A percentile compares a stretch with the other conserved stretches of the same genome.
Conservation (phyloP, 495 filamentous ascomycete genomes). For the Pyronema domesticum region DNA sequence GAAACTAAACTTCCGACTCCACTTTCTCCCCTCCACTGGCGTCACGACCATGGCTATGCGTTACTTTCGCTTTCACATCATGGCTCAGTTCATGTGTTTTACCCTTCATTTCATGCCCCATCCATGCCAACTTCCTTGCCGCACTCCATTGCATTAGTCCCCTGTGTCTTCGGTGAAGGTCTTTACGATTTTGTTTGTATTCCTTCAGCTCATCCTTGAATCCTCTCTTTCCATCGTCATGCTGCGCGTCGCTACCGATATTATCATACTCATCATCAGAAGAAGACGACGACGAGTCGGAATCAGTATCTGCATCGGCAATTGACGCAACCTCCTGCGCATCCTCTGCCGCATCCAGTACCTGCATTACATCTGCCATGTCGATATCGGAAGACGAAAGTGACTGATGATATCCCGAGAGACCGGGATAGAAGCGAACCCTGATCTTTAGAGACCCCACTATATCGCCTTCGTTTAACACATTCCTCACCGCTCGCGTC, state of each 20-base stretch:
- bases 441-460: slow-evolving; percentile 1
- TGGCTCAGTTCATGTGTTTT: slow-evolving; percentile 11
- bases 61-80: background rate
- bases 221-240: slow-evolving; percentile 32
- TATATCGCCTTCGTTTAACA: background rate
- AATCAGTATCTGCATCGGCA: background rate
- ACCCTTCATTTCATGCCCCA: slow-evolving; percentile 46
- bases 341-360: slow-evolving; percentile 4
- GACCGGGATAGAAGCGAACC: slow-evolving; percentile 2
- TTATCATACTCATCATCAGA: slow-evolving; percentile 26
- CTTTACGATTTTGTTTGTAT: slow-evolving; percentile 39
- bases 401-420: slow-evolving; percentile 1
- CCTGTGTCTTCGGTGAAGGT: slow-evolving; percentile 47
- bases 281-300: background rate
- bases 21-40: background rate
- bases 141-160: slow-evolving; percentile 61
- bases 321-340: background rate
- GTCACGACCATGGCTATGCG: background rate
- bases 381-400: background rate
- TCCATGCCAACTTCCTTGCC: slow-evolving; percentile 46
- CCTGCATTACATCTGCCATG: slow-evolving; percentile 4
- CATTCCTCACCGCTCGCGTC: slow-evolving; percentile 3
- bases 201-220: slow-evolving; percentile 29
- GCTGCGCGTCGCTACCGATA: slow-evolving; percentile 35
- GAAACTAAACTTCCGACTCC: slow-evolving; percentile 2